Base-by-base conservation (phyloP, 2,329 filamentous ascomycete genomes). In the Colletotrichum aenigma region DNA sequence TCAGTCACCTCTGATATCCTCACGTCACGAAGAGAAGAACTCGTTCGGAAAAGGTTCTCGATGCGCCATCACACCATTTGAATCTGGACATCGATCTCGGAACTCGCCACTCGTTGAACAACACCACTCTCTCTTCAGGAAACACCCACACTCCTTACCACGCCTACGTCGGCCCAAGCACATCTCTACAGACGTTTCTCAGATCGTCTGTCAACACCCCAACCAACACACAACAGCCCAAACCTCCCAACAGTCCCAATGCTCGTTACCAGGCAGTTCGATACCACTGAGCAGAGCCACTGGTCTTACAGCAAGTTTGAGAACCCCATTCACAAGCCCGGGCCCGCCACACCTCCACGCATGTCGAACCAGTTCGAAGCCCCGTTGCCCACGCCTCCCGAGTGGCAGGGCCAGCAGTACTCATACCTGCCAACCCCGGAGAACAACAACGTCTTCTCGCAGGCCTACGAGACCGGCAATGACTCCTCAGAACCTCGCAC, bases 281-380 rank as follows among this genome's bases (percentile, higher is more conserved):
- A 90, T 77, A 84, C 88, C 81, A 84, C 88, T 80, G 88, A 91
- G 81, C 86, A 88, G 83, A 90, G 84, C 84, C 87, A 86, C 84
- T 91, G 90, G 90, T 87, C 87, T 78, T 86, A 86, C 78, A 87
- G 84, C 86, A 91, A 89, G 84, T 87, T 88, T 81, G 87, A 88
- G 81, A 84, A 86, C 78, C 81, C 84, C 73, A 84, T 87, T 78
- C 84, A 85, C 80, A 88, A 87, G 79, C 80, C 85, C 71, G 43
- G 43, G 43, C 83, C 86, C 76, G 85, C 85, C 79, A 77, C 68
- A 21, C 83, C 79, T 80, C 83, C 87, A 87, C 90, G 89, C 84
- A 91, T 91, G 90, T 90, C 90, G 85, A 89, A 88, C 84, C 82
- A 85, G 80, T 90, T 88, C 84, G 87, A 89, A 81, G 80, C 86